A percentile compares a stretch with the other conserved stretches of the same genome.
Conservation (phyloP, 177 flowering plant genomes). For the Vitis hybrid region DNA sequence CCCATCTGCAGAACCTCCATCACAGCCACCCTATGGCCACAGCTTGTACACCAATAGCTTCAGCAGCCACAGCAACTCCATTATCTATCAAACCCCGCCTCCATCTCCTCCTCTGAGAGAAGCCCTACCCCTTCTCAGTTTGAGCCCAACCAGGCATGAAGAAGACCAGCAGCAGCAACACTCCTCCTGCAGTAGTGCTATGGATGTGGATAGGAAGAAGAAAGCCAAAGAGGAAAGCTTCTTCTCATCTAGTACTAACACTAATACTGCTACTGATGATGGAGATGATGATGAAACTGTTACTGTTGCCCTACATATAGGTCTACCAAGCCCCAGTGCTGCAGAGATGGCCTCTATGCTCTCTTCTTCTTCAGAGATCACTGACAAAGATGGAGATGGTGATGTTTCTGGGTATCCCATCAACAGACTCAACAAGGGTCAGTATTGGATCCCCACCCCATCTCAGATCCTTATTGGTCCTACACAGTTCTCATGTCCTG, state of each 20-base stretch:
- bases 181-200: not conserved
- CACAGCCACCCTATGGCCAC: conserved; percentile 6
- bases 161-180: conserved; percentile 5
- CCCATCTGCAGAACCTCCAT: conserved; percentile 11
- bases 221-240: conserved; percentile 1
- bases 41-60: conserved; percentile 5
- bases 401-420: conserved; percentile 27
- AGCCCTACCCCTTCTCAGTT: conserved; percentile 48
- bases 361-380: conserved; percentile 20
- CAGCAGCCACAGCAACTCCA: conserved; percentile 10
- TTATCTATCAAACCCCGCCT: conserved; percentile 25
- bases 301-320: conserved; percentile 61
- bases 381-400: conserved; percentile 23
- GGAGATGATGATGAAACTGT: conserved; percentile 27
- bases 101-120: conserved; percentile 53
- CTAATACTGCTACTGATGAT: not conserved
- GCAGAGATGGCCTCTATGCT: conserved; percentile 42
- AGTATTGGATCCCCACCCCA: conserved; percentile 73
- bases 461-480: conserved; percentile 69
- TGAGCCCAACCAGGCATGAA: conserved; percentile 29
- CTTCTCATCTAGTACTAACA: not conserved
- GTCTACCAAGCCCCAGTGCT: conserved; percentile 57
- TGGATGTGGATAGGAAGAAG: conserved; percentile 11
- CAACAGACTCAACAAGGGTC: conserved; percentile 51
- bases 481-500: conserved; percentile 65